These are phyloP conservation scores for Sordariomycetes sp. DNA, from an alignment of 2,329 filamentous ascomycete genomes.

Conservation along the genomic window DNA sequence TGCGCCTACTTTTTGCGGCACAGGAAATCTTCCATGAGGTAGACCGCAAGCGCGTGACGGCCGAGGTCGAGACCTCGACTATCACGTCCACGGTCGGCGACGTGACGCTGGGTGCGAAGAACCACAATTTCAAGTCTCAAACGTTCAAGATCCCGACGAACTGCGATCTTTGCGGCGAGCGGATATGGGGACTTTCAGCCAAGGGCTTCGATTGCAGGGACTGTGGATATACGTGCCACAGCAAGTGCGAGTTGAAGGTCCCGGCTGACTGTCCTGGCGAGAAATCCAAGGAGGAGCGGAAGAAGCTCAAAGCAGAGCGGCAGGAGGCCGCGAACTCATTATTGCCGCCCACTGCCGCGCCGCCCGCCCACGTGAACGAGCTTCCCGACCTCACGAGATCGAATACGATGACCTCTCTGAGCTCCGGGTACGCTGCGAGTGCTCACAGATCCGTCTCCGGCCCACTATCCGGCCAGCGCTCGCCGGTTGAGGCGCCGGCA, in stretches of 20 bases:
- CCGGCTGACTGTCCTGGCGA: conserved; percentile 92
- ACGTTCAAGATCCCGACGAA: conserved; percentile 99
- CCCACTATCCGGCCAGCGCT: conserved; percentile 31
- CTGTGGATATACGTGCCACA: conserved; percentile 96
- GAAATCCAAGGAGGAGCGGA: conserved; percentile 85
- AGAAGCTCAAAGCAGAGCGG: conserved; percentile 77
- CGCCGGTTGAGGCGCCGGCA: conserved; percentile 20
- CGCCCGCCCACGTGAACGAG: conserved; percentile 40
- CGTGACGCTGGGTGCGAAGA: conserved; percentile 80
- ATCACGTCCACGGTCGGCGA: conserved; percentile 89
- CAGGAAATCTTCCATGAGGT: conserved; percentile 78
- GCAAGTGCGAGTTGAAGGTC: conserved; percentile 98
- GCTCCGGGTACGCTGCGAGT: conserved; percentile 74
- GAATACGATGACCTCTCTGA: conserved; percentile 83
- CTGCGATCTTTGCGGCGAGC: conserved; percentile 89
- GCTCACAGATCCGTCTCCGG: conserved; percentile 65
- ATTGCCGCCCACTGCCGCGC: conserved; percentile 31
- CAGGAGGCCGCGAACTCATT: conserved; percentile 63
- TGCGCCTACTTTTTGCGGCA: conserved; percentile 68
- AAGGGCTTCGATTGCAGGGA: conserved; percentile 95
- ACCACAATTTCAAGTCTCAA: conserved; percentile 96
- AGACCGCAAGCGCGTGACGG: conserved; percentile 72
- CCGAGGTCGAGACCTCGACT: conserved; percentile 85
- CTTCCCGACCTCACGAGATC: conserved; percentile 59
- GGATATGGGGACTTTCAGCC: conserved; percentile 92